phyloP scores from a whole-genome alignment of 2,329 filamentous ascomycete species.

The Leptographium procerum region DNA sequence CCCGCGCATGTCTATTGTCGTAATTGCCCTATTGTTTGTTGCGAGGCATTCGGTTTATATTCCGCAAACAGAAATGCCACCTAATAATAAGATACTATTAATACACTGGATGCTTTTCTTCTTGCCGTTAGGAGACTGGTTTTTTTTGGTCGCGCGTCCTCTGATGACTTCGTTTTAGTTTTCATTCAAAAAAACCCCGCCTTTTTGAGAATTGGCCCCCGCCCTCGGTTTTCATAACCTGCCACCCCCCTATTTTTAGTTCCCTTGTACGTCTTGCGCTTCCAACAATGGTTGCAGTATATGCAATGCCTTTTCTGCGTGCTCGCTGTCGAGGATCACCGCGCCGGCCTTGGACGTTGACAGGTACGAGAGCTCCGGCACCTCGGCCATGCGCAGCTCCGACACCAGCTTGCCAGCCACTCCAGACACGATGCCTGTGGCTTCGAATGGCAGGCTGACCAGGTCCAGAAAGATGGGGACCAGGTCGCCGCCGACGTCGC shows the following conservation, averaged over 20 bases:
- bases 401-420: slow-evolving; percentile 75
- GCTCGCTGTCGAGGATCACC: slow-evolving; percentile 70
- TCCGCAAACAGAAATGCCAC: too few relatives aligned
- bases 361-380: slow-evolving; percentile 77
- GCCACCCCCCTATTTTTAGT: slow-evolving; percentile 5
- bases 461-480: slow-evolving; percentile 86
- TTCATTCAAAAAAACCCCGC: too few relatives aligned
- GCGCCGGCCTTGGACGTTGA: slow-evolving; percentile 82
- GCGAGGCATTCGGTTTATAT: too few relatives aligned
- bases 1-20: too few relatives aligned
- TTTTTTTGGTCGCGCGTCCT: too few relatives aligned
- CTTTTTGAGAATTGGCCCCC: background rate
- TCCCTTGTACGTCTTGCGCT: background rate
- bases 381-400: slow-evolving; percentile 46
- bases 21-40: too few relatives aligned
- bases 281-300: slow-evolving; percentile 48
- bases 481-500: slow-evolving; percentile 58
- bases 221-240: background rate
- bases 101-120: too few relatives aligned
- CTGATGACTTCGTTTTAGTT: too few relatives aligned
- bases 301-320: slow-evolving; percentile 60
- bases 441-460: slow-evolving; percentile 67
- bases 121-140: too few relatives aligned
- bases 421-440: slow-evolving; percentile 89
- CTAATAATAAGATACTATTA: too few relatives aligned